Conservation (phyloP, 352 stramenopile genomes). For the Poterioochromonas sp. region DNA sequence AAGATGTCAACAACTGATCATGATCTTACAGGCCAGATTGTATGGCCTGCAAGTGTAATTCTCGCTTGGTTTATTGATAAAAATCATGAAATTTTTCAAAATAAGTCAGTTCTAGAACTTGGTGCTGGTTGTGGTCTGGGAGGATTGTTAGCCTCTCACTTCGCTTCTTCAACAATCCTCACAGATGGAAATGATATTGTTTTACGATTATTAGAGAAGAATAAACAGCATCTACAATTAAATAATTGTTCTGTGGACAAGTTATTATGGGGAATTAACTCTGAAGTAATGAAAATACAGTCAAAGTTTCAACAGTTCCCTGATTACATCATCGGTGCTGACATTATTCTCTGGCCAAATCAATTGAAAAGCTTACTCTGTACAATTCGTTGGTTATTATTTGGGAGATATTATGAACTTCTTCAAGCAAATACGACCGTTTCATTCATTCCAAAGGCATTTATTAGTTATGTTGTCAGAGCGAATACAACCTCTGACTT, state of each 20-base stretch:
- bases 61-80: background rate
- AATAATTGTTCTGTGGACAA: background rate
- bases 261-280: background rate
- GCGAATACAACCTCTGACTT: slow-evolving; percentile 3
- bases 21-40: slow-evolving; percentile 26
- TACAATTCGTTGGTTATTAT: background rate
- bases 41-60: slow-evolving; percentile 9
- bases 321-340: background rate
- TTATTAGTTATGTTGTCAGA: background rate
- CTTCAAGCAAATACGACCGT: background rate
- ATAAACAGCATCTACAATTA: background rate
- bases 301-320: background rate
- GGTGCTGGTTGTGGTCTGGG: slow-evolving; percentile 18
- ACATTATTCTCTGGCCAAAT: slow-evolving; percentile 25
- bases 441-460: too few relatives aligned
- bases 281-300: background rate
- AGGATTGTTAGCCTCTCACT: slow-evolving; percentile 1
- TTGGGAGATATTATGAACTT: background rate
- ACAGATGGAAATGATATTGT: slow-evolving; percentile 4
- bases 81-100: background rate
- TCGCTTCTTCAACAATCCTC: background rate
- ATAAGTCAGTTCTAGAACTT: background rate
- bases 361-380: background rate
- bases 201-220: background rate
- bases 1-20: background rate